Conservation (phyloP, 2,329 filamentous ascomycete genomes). For the Pseudodiploospora longispora region DNA sequence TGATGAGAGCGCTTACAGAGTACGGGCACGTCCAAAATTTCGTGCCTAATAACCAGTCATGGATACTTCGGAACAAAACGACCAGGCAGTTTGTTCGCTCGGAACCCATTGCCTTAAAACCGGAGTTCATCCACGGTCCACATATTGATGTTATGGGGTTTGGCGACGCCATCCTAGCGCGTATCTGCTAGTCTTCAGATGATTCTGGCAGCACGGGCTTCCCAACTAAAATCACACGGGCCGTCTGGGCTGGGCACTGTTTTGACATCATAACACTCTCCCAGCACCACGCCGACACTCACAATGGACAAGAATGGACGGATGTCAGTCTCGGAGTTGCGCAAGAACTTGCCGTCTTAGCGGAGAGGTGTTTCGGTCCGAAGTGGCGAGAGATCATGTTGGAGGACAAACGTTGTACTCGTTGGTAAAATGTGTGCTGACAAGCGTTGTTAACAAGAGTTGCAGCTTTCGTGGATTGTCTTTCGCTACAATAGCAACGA, state of each 20-base stretch:
- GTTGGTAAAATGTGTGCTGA: too few species aligned
- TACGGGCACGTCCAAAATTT: not conserved
- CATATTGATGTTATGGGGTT: conserved; percentile 4
- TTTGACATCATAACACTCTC: conserved; percentile 7
- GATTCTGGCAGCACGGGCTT: not conserved
- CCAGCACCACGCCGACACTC: conserved; percentile 1
- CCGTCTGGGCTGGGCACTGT: conserved; percentile 8
- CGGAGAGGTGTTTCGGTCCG: not conserved
- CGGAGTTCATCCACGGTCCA: conserved; percentile 7
- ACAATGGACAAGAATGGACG: not conserved
- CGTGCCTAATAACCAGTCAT: conserved; percentile 1
- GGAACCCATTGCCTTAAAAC: conserved; percentile 6
- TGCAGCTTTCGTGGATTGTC: too few species aligned
- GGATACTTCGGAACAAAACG: conserved; percentile 9
- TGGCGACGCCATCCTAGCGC: conserved; percentile 7
- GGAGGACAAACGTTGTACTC: too few species aligned
- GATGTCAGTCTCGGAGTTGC: conserved; percentile 8
- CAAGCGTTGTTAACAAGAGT: too few species aligned
- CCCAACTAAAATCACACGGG: conserved; percentile 1
- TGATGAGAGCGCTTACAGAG: too few species aligned
- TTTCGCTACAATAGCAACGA: too few species aligned
- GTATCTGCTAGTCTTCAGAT: conserved; percentile 8
- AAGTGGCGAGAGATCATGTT: conserved; percentile 1
- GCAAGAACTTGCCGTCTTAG: conserved; percentile 1
- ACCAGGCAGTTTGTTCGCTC: conserved; percentile 8